phyloP scores from a whole-genome alignment of 2,329 filamentous ascomycete species.

The Raffaelea albimanens region DNA sequence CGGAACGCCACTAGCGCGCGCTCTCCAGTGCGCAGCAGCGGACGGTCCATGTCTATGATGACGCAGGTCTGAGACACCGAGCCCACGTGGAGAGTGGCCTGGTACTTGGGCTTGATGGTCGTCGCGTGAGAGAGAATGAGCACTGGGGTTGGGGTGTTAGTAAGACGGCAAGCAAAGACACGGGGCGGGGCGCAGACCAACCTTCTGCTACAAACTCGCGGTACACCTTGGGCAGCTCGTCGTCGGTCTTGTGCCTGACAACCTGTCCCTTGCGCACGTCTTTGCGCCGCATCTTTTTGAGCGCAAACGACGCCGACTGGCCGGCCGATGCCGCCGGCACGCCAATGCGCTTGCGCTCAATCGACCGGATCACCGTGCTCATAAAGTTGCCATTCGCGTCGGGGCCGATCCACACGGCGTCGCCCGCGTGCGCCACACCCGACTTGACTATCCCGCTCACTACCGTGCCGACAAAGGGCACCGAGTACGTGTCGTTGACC shows the following conservation, averaged over 20 bases:
- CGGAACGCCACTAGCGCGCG: constrained; percentile 89
- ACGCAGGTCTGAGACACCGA: constrained; percentile 92
- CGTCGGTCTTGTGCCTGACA: constrained; percentile 73
- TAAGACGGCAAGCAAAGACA: too few relatives aligned
- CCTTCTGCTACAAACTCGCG: constrained; percentile 72
- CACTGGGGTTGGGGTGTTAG: too few relatives aligned
- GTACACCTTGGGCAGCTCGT: constrained; percentile 60
- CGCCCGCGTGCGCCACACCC: constrained; percentile 82
- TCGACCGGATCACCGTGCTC: constrained; percentile 77
- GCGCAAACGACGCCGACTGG: constrained; percentile 83
- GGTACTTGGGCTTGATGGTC: constrained; percentile 93
- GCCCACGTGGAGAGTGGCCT: constrained; percentile 96
- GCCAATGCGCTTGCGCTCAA: constrained; percentile 85
- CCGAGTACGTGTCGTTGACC: constrained; percentile 95
- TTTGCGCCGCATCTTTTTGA: constrained; percentile 79
- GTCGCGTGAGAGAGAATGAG: constrained; percentile 92
- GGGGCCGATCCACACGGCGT: constrained; percentile 79
- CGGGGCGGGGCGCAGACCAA: too few relatives aligned
- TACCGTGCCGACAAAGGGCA: constrained; percentile 93
- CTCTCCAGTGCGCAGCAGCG: constrained; percentile 88
- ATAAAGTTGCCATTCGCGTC: constrained; percentile 86
- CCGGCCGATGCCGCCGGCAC: constrained; percentile 85
- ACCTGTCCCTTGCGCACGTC: constrained; percentile 98
- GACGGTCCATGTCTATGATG: constrained; percentile 96
- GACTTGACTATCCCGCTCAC: constrained; percentile 89